These are phyloP conservation scores for Rhodosporidiobolus odoratus DNA, from an alignment of 768 basidiomycete species.

Conservation along the genomic window DNA sequence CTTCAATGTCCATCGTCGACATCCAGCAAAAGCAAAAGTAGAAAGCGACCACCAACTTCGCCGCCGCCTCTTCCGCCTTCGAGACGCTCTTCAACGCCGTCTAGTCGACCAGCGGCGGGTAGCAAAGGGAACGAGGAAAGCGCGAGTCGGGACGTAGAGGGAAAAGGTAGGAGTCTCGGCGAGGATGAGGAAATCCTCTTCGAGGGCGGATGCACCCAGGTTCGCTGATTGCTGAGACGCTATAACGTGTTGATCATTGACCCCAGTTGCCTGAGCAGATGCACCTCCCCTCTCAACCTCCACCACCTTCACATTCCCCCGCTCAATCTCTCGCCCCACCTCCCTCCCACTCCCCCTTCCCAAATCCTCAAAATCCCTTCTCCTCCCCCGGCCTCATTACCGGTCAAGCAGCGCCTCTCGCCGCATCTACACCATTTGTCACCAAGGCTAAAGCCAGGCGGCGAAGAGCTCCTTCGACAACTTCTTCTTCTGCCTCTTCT, in stretches of 20 bases:
- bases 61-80: background rate
- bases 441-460: background rate
- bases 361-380: background rate
- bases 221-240: background rate
- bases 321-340: background rate
- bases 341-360: background rate
- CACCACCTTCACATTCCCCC: background rate
- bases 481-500: background rate
- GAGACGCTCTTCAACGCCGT: background rate
- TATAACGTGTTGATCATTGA: background rate
- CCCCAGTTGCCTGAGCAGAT: background rate
- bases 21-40: background rate
- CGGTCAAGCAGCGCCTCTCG: background rate
- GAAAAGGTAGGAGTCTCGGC: background rate
- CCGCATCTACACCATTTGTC: background rate
- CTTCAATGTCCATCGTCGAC: too few relatives aligned
- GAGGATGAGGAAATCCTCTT: constrained; percentile 13
- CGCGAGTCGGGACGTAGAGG: background rate
- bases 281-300: constrained; percentile 7
- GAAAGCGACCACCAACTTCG: background rate
- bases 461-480: background rate
- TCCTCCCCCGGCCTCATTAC: constrained; percentile 9
- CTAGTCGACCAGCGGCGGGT: background rate
- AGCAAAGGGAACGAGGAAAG: background rate
- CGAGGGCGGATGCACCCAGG: constrained; percentile 16